phyloP scores from a whole-genome alignment of 1,284 basidiomycete genomes.

The Agaricales sp. region DNA sequence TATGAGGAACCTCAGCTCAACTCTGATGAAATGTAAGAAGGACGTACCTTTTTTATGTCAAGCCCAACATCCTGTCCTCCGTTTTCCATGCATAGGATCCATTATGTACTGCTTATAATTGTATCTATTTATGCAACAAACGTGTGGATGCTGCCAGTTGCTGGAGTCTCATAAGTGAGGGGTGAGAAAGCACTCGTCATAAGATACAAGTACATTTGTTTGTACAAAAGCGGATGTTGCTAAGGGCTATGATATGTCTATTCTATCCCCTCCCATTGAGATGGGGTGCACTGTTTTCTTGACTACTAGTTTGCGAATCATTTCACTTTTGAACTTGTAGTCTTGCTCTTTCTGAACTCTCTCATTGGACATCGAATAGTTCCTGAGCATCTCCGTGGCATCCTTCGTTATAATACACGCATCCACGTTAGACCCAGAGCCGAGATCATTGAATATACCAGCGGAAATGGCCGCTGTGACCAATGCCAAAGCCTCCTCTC shows the following conservation, averaged over 20 bases:
- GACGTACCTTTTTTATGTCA: too few species aligned
- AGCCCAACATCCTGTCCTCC: too few species aligned
- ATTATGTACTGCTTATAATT: too few species aligned
- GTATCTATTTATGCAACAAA: too few species aligned
- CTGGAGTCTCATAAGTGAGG: too few species aligned
- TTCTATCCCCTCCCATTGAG: slow-evolving; percentile 44
- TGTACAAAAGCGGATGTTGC: too few species aligned
- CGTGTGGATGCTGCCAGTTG: too few species aligned
- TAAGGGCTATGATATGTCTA: slow-evolving; percentile 53
- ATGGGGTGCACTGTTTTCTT: slow-evolving; percentile 54
- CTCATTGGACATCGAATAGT: slow-evolving; percentile 89
- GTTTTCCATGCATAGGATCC: too few species aligned
- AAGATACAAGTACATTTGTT: too few species aligned
- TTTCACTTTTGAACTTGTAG: slow-evolving; percentile 83
- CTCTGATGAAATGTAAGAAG: too few species aligned
- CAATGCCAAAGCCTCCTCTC: slow-evolving; percentile 74
- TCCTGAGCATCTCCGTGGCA: slow-evolving; percentile 82
- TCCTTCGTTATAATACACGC: slow-evolving; percentile 87
- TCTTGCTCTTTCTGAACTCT: slow-evolving; percentile 75
- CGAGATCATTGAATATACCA: slow-evolving; percentile 99
- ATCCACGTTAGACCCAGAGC: slow-evolving; percentile 96
- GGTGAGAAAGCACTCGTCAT: too few species aligned
- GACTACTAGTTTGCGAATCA: slow-evolving; percentile 61
- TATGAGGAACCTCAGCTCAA: too few species aligned
- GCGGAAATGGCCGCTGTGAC: slow-evolving; percentile 86